phyloP scores from a whole-genome alignment of 805 yeast species.

The Ogataea allantospora region DNA sequence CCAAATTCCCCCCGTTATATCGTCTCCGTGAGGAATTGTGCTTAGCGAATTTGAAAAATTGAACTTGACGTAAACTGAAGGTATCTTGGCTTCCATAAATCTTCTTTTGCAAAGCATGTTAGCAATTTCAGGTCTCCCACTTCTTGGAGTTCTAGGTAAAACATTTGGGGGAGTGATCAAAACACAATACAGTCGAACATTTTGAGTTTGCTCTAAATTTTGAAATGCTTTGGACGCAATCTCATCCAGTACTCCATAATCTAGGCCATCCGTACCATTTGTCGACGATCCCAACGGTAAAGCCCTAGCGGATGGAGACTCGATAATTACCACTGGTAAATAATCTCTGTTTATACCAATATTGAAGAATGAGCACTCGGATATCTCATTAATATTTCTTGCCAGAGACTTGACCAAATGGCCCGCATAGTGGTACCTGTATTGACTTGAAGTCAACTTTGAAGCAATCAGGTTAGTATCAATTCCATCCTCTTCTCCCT shows the following conservation, averaged over 20 bases:
- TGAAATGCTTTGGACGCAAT: slow-evolving; percentile 47
- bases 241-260: slow-evolving; percentile 44
- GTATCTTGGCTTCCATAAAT: slow-evolving; percentile 74
- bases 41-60: slow-evolving; percentile 62
- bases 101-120: slow-evolving; percentile 78
- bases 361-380: slow-evolving; percentile 92
- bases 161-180: slow-evolving; percentile 76
- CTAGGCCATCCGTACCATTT: slow-evolving; percentile 20
- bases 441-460: slow-evolving; percentile 12
- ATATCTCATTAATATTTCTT: slow-evolving; percentile 72
- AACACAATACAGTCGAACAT: slow-evolving; percentile 77
- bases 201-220: slow-evolving; percentile 56
- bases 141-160: slow-evolving; percentile 77
- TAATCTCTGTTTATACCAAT: slow-evolving; percentile 74
- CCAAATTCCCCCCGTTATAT: slow-evolving; percentile 81
- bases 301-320: slow-evolving; percentile 36
- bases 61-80: slow-evolving; percentile 81
- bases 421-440: slow-evolving; percentile 75
- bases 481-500: slow-evolving; percentile 9
- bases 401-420: slow-evolving; percentile 85
- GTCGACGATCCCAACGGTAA: slow-evolving; percentile 1
- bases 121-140: slow-evolving; percentile 90
- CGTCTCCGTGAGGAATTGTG: slow-evolving; percentile 71
- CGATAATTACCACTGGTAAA: slow-evolving; percentile 82
- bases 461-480: too few species aligned